phyloP scores from a whole-genome alignment of 2,329 filamentous ascomycete genomes.

The Lasiodiplodia sp. region DNA sequence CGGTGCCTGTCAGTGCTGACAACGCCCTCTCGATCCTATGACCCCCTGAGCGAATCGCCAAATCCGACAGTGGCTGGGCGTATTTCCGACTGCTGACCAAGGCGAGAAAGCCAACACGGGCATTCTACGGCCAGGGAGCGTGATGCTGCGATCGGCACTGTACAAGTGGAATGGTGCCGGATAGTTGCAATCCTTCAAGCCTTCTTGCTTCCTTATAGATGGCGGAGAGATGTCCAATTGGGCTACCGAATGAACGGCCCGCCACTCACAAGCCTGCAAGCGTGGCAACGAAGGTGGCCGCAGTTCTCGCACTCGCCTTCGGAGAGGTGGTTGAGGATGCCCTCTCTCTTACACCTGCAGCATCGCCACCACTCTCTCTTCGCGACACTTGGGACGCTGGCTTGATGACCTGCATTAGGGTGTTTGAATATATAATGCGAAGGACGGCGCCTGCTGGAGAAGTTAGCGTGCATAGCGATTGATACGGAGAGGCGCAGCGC shows the following conservation, averaged over 20 bases:
- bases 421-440: neutral
- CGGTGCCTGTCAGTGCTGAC: no score
- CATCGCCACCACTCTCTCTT: constrained; percentile 20
- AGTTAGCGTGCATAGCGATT: neutral
- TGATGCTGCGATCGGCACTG: neutral
- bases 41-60: neutral
- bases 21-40: neutral
- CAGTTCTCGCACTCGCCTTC: constrained; percentile 4
- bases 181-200: neutral
- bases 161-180: neutral
- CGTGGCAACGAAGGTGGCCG: neutral
- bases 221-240: neutral
- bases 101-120: neutral
- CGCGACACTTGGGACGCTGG: neutral
- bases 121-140: neutral
- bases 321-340: constrained; percentile 13
- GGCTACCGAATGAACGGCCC: neutral
- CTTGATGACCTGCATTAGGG: constrained; percentile 9
- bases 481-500: neutral
- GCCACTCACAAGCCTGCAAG: neutral
- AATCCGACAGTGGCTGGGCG: neutral
- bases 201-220: neutral
- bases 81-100: neutral
- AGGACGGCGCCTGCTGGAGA: neutral
- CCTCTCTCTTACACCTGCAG: neutral